Evolutionary conservation across 495 filamentous ascomycete species (phyloP).

Genomic region (Penicillium paxilli): DNA sequence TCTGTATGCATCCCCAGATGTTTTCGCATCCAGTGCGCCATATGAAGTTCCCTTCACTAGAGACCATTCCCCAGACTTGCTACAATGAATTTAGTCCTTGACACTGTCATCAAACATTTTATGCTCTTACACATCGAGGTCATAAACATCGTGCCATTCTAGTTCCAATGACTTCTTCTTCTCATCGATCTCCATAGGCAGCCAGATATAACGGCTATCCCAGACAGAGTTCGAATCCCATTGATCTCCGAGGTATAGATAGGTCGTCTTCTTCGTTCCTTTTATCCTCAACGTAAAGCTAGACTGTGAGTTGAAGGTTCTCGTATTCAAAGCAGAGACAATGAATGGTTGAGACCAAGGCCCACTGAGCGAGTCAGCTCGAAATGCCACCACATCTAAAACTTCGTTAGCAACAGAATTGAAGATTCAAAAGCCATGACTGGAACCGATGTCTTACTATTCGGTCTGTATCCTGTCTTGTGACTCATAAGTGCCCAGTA

Average conservation of each 20-base stretch:
- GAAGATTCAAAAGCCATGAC: not conserved
- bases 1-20: conserved; percentile 40
- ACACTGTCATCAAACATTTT: not conserved
- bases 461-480: conserved; percentile 28
- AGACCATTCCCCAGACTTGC: conserved; percentile 45
- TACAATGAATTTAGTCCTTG: conserved; percentile 1
- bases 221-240: conserved; percentile 55
- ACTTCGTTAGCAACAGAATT: not conserved
- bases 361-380: conserved; percentile 39
- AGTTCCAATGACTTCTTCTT: conserved; percentile 20
- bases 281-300: conserved; percentile 47
- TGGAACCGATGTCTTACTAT: conserved; percentile 13
- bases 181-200: conserved; percentile 44
- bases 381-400: conserved; percentile 27
- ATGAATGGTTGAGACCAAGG: conserved; percentile 54
- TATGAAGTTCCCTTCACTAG: conserved; percentile 44
- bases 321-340: conserved; percentile 45
- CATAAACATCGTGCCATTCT: conserved; percentile 27
- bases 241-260: conserved; percentile 52
- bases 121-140: conserved; percentile 22
- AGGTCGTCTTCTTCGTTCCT: conserved; percentile 46
- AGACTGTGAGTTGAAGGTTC: conserved; percentile 54
- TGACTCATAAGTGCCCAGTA: conserved; percentile 32
- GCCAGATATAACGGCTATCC: conserved; percentile 54
- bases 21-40: conserved; percentile 36